phyloP scores from a whole-genome alignment of 2,329 filamentous ascomycete genomes.

The Aspergillus clavatus region DNA sequence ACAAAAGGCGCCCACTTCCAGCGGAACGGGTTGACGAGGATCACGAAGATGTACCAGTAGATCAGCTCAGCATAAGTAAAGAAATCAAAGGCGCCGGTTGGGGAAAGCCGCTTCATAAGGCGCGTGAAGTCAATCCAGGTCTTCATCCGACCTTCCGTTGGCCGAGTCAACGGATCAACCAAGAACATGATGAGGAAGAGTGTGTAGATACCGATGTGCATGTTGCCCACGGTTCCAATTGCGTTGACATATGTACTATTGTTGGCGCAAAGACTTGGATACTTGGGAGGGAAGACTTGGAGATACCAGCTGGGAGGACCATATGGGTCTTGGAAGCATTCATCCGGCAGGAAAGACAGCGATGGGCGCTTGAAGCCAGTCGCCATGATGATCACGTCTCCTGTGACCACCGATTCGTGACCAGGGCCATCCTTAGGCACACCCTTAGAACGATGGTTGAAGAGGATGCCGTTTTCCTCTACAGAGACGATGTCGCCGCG shows the following conservation, averaged over 20 bases:
- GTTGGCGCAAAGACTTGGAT: conserved; percentile 70
- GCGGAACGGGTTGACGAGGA: conserved; percentile 74
- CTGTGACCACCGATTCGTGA: conserved; percentile 59
- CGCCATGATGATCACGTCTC: conserved; percentile 75
- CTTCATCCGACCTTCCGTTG: conserved; percentile 70
- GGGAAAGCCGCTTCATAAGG: conserved; percentile 63
- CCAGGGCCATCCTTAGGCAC: conserved; percentile 75
- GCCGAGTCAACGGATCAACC: conserved; percentile 69
- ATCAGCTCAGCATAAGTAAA: conserved; percentile 81
- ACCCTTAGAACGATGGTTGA: conserved; percentile 67
- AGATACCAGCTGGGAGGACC: conserved; percentile 82
- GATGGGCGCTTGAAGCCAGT: conserved; percentile 74
- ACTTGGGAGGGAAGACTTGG: conserved; percentile 73
- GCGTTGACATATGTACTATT: conserved; percentile 79
- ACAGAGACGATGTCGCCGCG: conserved; percentile 72
- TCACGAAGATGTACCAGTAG: conserved; percentile 80
- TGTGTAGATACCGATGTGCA: conserved; percentile 87
- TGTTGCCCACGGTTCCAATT: conserved; percentile 78
- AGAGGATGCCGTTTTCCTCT: conserved; percentile 58
- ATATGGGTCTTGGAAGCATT: conserved; percentile 70
- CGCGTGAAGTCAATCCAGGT: conserved; percentile 82
- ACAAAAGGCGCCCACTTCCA: conserved; percentile 90
- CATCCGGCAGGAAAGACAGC: conserved; percentile 66
- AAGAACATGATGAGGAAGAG: conserved; percentile 83
- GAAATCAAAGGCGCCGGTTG: conserved; percentile 77